Evolutionary conservation across 116 monocot species (phyloP), one percentile per base, ranked within the genome.

Genomic region (Cymodocea nodosa): DNA sequence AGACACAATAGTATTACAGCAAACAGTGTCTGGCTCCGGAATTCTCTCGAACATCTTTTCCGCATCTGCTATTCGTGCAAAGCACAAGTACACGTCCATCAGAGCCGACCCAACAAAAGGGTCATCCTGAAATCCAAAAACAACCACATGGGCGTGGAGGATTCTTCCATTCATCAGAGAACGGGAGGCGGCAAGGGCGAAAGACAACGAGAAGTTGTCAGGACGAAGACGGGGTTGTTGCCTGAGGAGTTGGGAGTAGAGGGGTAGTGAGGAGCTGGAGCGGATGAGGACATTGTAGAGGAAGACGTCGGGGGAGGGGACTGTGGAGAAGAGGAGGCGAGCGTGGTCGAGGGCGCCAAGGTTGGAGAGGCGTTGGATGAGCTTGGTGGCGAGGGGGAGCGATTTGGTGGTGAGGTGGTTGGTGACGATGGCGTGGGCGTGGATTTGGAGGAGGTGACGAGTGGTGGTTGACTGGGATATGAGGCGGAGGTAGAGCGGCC

Each of bases 31-130:
- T 34, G 82, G 79, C 15, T 58, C 2, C 4, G 72, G 22, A 59
- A 82, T 82, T 73, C 58, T 39, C 44, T 79, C 85, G 63, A 86
- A 86, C 79, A 86, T 77, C 76, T 79, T 86, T 49, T 59, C 62
- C 10, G 85, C 85, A 17, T 23, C 18, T 12, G 69, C 9, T 18
- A 71, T 15, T 2, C 35, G 63, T 23, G 77, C 60, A 55, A 77
- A 75, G 2, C 23, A 30, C 59, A 82, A 54, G 72, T 79, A 86
- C 50, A 79, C 39, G 40, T 54, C 23, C 16, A 68, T 39, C 22
- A 82, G 17, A 0, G 76, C 71, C 4, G 85, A 79, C 30, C 66
- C 85, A 6, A 82, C 71, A 69, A 82, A 86, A 0, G 65, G 71
- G 77, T 82, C 74, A 6, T 37, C 15, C 23, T 65, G 5, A 56